Conservation (phyloP, 768 basidiomycete species). For the Clathrus columnatus region DNA sequence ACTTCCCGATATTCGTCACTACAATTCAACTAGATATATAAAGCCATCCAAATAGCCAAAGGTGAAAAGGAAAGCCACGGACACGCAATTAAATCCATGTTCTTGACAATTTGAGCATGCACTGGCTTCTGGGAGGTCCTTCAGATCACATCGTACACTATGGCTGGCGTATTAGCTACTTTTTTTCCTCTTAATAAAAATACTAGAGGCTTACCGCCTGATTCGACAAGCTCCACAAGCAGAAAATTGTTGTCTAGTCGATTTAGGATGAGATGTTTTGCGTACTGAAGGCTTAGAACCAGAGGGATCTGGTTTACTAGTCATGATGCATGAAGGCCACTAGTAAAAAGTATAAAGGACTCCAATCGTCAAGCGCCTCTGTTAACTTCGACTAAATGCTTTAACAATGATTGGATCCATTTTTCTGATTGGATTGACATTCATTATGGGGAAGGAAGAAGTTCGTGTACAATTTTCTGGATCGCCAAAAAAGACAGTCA, state of each 20-base stretch:
- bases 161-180: too few species aligned
- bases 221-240: constrained; percentile 91
- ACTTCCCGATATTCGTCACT: constrained; percentile 91
- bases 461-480: not conserved
- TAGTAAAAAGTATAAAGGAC: not conserved
- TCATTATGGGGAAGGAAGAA: too few species aligned
- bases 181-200: not conserved
- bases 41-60: not conserved
- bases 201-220: constrained; percentile 47
- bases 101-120: constrained; percentile 85
- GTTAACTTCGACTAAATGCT: not conserved
- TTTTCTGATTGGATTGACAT: too few species aligned
- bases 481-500: not conserved
- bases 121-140: constrained; percentile 59
- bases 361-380: not conserved
- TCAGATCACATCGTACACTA: constrained; percentile 90
- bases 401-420: not conserved
- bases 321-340: constrained; percentile 13
- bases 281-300: constrained; percentile 30
- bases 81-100: constrained; percentile 90
- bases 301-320: constrained; percentile 14
- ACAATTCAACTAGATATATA: constrained; percentile 8
- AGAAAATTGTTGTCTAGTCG: constrained; percentile 77
- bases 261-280: constrained; percentile 58
- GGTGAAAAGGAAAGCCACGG: constrained; percentile 27